phyloP scores from a whole-genome alignment of 306 rosid genomes.

The Cucurbita ficifolia region DNA sequence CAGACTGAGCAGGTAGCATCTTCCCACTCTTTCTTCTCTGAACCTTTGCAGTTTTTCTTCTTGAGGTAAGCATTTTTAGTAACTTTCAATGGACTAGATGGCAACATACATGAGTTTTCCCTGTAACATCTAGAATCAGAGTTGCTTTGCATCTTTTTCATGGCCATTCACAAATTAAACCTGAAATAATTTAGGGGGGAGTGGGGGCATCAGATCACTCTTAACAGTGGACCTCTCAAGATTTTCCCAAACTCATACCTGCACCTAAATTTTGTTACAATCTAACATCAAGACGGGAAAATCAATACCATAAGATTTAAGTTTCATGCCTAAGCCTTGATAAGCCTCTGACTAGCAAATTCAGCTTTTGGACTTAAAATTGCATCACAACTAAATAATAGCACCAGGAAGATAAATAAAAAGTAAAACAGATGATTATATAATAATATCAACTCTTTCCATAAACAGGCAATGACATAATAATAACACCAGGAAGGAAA shows the following conservation, averaged over 20 bases:
- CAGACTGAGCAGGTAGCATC: constrained; percentile 82
- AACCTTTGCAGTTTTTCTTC: constrained; percentile 33
- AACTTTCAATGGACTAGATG: constrained; percentile 27
- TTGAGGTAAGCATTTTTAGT: constrained; percentile 25
- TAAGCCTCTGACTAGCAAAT: background rate
- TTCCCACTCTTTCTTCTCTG: constrained; percentile 70
- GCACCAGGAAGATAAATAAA: background rate
- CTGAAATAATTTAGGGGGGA: constrained; percentile 9
- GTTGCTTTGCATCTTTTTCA: constrained; percentile 15
- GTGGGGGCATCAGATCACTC: constrained; percentile 5
- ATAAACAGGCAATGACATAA: background rate
- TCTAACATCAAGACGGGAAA: background rate
- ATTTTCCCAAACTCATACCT: background rate
- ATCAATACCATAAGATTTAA: background rate
- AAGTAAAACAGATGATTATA: background rate
- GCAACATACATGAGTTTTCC: constrained; percentile 13
- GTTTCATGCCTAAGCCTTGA: background rate
- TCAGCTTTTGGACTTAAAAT: background rate
- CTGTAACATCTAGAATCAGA: constrained; percentile 5
- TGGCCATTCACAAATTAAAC: constrained; percentile 28
- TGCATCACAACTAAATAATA: background rate
- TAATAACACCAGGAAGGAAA: background rate
- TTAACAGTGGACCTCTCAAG: background rate
- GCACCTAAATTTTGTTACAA: background rate
- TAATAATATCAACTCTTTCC: background rate